These are phyloP conservation scores for Wilcoxina mikolae DNA, from an alignment of 495 filamentous ascomycete genomes.

Conservation along the genomic window DNA sequence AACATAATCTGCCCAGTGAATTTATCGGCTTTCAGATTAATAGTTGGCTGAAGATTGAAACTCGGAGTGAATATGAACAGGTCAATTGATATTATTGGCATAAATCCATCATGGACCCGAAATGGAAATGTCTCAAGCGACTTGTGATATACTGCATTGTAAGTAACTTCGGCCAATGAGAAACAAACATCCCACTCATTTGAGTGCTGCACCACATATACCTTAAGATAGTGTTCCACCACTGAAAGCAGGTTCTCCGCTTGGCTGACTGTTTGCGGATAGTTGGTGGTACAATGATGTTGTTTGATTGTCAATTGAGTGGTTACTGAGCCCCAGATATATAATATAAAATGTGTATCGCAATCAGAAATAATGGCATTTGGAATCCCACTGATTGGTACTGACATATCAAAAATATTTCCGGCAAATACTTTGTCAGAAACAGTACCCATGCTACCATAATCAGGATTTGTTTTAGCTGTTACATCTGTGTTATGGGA, in stretches of 20 bases:
- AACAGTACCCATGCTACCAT: too few species aligned
- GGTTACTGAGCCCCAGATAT: slow-evolving; percentile 5
- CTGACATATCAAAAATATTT: background rate
- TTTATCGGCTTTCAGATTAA: background rate
- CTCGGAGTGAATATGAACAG: background rate
- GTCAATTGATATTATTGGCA: background rate
- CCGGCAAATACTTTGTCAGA: background rate
- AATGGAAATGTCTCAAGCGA: background rate
- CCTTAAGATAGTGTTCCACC: background rate
- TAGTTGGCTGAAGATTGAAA: background rate
- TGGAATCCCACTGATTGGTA: background rate
- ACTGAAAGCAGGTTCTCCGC: background rate
- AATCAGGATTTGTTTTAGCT: too few species aligned
- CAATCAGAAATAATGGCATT: slow-evolving; percentile 5
- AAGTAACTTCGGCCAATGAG: background rate
- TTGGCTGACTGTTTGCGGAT: background rate
- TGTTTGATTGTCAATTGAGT: background rate
- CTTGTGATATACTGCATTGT: background rate
- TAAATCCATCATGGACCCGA: background rate
- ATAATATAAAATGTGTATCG: background rate
- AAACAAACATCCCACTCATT: background rate
- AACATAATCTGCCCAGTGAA: background rate
- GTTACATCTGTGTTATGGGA: too few species aligned
- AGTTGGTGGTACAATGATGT: background rate
- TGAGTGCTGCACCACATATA: background rate